phyloP scores from a whole-genome alignment of 129 eudicot genomes.

The Saussurea involucrata region DNA sequence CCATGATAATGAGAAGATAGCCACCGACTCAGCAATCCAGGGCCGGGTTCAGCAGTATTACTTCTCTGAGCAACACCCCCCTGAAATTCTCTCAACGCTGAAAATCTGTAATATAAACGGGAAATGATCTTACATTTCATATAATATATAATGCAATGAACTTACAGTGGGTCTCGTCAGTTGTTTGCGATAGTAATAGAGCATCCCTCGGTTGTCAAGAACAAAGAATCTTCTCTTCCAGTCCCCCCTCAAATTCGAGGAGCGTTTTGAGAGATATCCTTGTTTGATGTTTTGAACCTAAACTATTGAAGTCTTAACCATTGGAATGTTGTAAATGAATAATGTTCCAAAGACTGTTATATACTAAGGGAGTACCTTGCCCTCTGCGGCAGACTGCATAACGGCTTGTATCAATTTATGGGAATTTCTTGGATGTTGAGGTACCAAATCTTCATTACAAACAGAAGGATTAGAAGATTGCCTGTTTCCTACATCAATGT shows the following conservation, averaged over 20 bases:
- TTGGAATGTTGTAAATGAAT: background rate
- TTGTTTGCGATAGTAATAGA: constrained; percentile 89
- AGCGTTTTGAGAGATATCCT: constrained; percentile 92
- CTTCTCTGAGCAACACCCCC: constrained; percentile 47
- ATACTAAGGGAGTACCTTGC: constrained; percentile 59
- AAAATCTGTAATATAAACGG: constrained; percentile 1
- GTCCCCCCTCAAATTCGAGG: constrained; percentile 90
- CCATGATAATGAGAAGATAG: constrained; percentile 93
- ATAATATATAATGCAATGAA: background rate
- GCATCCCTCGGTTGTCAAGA: constrained; percentile 92
- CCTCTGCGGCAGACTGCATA: constrained; percentile 80
- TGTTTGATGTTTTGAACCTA: constrained; percentile 96
- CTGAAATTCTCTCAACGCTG: background rate
- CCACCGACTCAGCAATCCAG: constrained; percentile 89
- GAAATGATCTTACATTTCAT: background rate
- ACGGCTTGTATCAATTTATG: constrained; percentile 82
- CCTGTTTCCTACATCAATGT: constrained; percentile 61
- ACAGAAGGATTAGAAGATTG: constrained; percentile 32
- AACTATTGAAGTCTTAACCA: constrained; percentile 69
- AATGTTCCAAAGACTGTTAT: background rate
- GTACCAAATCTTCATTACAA: constrained; percentile 38
- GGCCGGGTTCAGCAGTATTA: constrained; percentile 58
- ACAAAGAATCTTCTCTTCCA: constrained; percentile 98
- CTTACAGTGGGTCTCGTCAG: constrained; percentile 66
- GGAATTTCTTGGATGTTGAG: constrained; percentile 47